Conservation (phyloP, 176 grass and related monocot species). For the Phoenix dactylifera region DNA sequence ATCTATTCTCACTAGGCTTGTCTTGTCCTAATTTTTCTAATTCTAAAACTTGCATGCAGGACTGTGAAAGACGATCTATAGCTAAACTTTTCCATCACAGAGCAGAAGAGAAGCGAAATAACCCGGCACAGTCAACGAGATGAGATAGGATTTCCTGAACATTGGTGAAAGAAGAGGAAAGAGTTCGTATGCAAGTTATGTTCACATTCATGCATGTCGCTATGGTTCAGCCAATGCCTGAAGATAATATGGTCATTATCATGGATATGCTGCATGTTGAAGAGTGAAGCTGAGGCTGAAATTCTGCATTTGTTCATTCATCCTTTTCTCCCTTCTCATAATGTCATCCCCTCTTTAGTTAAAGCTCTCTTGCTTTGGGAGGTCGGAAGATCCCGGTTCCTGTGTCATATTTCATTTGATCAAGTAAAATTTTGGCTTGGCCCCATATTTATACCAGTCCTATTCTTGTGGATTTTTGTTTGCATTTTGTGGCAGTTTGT, state of each 20-base stretch:
- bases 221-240: too few relatives aligned
- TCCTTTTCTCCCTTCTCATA: too few relatives aligned
- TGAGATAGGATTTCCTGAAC: not conserved
- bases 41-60: conserved; percentile 23
- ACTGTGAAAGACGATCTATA: conserved; percentile 93
- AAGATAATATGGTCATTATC: too few relatives aligned
- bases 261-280: too few relatives aligned
- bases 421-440: conserved; percentile 23
- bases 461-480: conserved; percentile 15
- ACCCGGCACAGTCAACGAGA: conserved; percentile 22
- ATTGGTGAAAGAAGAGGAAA: not conserved
- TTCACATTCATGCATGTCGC: too few relatives aligned
- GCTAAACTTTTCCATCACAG: conserved; percentile 96
- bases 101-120: conserved; percentile 78
- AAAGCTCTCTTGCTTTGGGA: too few relatives aligned
- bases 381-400: conserved; percentile 6
- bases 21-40: conserved; percentile 5
- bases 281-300: too few relatives aligned
- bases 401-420: not conserved
- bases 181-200: too few relatives aligned
- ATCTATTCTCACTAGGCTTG: not conserved
- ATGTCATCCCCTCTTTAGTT: too few relatives aligned
- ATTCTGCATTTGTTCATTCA: too few relatives aligned
- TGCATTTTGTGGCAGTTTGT: too few relatives aligned
- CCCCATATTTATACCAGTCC: conserved; percentile 3